Base-by-base conservation (phyloP, 148 eudicot genomes). In the Fagopyrum homotropicum region DNA sequence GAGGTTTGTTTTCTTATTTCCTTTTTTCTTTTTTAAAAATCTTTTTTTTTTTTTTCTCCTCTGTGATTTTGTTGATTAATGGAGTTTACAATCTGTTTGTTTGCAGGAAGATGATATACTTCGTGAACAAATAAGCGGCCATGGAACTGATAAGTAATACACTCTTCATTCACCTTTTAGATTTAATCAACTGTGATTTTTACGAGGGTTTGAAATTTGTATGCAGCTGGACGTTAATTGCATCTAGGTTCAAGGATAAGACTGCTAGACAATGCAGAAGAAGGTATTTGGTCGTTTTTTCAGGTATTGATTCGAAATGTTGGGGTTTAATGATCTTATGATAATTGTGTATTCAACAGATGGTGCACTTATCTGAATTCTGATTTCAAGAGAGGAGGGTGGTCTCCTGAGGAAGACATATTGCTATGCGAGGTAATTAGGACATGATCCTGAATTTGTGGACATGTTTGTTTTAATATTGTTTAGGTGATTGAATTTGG, bases 321-420 rank as follows among this genome's bases (percentile, higher is more conserved):
- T 57, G 6, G 12, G 63, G 10, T 35, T 4, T 61, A 22, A 60
- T 60, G 66, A 35, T 60, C 11, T 22, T 60, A 9, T 60, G 68
- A 26, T 61, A 61, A 29, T 63, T 66, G 16, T 43, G 73, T 12
- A 43, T 51, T 59, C 60, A 72, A 74, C 86, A 95, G 98, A 82
- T 95, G 98, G 98, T 92, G 81, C 81, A 92, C 98, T 50, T 95
- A 95, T 76, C 91, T 90, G 84, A 95, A 92, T 83, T 89, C 98
- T 72, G 92, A 92, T 82, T 90, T 92, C 87, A 95, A 92, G 83
- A 92, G 81, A 81, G 98, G 98, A 2, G 98, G 97, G 45, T 95
- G 98, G 98, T 90, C 98, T 48, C 96, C 91, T 3, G 97, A 95
- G 81, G 98, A 95, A 82, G 98, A 95, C 79, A 75, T 88, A 89